These are phyloP conservation scores for Arthrobotrys musiformis DNA, from an alignment of 2,329 filamentous ascomycete species.

Conservation along the genomic window DNA sequence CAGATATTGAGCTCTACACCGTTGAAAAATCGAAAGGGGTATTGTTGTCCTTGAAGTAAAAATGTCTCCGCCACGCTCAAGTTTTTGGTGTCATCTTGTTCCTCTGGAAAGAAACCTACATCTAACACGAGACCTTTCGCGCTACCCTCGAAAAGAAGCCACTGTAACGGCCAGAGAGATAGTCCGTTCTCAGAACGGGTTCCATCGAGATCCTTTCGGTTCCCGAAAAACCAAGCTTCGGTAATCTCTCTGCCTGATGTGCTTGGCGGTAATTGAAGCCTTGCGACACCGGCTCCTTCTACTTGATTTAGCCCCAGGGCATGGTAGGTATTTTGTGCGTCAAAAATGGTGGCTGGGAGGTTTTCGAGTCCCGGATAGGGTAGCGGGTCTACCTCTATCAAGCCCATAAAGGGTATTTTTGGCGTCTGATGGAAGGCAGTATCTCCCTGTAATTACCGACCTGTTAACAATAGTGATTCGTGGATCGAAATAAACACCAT, in stretches of 20 bases:
- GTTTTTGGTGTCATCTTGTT: neutral
- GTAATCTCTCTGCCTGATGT: neutral
- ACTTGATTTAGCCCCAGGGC: slow-evolving; percentile 18
- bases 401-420: slow-evolving; percentile 31
- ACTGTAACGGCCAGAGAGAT: slow-evolving; percentile 36
- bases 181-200: slow-evolving; percentile 13
- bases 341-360: slow-evolving; percentile 3
- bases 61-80: neutral
- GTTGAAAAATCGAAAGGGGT: slow-evolving; percentile 25
- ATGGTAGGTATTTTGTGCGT: slow-evolving; percentile 5
- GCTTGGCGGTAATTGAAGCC: neutral
- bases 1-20: slow-evolving; percentile 18
- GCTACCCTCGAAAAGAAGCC: slow-evolving; percentile 6
- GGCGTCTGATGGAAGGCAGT: neutral
- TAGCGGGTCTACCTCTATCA: slow-evolving; percentile 4
- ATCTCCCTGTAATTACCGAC: neutral
- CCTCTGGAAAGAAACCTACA: neutral
- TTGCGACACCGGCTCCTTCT: neutral
- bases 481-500: too few species aligned
- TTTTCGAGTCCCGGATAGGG: neutral
- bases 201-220: slow-evolving; percentile 21
- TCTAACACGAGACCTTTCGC: slow-evolving; percentile 19
- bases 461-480: neutral
- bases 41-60: slow-evolving; percentile 4
- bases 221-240: slow-evolving; percentile 35